Conservation (phyloP, 768 basidiomycete genomes). For the Mycena albidolilacea region DNA sequence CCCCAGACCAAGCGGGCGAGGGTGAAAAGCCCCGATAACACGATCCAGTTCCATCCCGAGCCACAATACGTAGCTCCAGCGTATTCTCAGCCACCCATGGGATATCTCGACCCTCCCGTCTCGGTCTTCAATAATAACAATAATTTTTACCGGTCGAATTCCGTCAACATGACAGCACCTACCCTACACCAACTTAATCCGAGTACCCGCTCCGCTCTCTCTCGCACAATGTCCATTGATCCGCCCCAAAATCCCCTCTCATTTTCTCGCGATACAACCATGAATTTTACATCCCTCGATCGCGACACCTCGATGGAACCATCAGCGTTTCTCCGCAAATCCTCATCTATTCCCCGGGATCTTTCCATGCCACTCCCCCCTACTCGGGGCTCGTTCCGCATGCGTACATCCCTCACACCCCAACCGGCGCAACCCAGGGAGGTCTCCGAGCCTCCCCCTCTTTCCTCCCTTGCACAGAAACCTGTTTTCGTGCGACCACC, state of each 20-base stretch:
- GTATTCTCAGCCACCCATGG: constrained; percentile 41
- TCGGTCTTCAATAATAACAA: constrained; percentile 54
- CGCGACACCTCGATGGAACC: constrained; percentile 59
- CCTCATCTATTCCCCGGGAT: constrained; percentile 53
- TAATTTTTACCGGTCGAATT: constrained; percentile 36
- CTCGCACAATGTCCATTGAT: constrained; percentile 84
- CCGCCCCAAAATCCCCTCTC: constrained; percentile 59
- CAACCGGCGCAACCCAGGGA: constrained; percentile 70
- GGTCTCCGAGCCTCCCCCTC: constrained; percentile 78
- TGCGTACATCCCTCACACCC: constrained; percentile 81
- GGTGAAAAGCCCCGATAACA: constrained; percentile 63
- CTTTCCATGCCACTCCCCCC: constrained; percentile 63
- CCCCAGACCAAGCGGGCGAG: constrained; percentile 68
- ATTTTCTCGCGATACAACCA: constrained; percentile 60
- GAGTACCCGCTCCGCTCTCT: constrained; percentile 50
- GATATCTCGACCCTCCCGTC: constrained; percentile 71
- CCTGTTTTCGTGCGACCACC: constrained; percentile 82
- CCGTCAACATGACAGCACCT: constrained; percentile 45
- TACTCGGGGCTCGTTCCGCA: constrained; percentile 67
- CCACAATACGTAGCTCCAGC: constrained; percentile 34
- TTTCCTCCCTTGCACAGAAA: constrained; percentile 72
- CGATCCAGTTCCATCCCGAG: constrained; percentile 46
- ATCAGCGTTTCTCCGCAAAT: constrained; percentile 41
- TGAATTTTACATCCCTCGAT: constrained; percentile 54
- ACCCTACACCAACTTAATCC: constrained; percentile 43